Evolutionary conservation across 2,329 filamentous ascomycete species (phyloP).

Genomic region (Stagonosporopsis rhizophila): DNA sequence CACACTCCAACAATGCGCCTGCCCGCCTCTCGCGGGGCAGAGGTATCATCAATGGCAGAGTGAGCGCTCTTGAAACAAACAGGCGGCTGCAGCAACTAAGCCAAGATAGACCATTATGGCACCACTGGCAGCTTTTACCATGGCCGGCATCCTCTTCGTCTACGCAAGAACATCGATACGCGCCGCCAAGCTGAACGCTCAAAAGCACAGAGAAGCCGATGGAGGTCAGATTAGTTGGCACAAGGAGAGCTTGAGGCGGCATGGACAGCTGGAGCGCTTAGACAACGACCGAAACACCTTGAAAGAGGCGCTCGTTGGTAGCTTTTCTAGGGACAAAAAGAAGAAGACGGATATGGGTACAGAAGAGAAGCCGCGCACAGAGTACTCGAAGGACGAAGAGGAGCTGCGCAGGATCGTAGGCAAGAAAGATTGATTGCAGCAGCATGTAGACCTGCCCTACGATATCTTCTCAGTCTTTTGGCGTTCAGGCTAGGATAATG

Average conservation of each 20-base stretch:
- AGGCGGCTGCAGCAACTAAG: not conserved
- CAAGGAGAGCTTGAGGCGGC: constrained; percentile 62
- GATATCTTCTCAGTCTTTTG: not conserved
- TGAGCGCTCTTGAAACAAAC: constrained; percentile 13
- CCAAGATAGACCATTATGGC: constrained; percentile 60
- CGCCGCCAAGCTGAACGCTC: constrained; percentile 70
- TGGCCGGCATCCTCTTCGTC: constrained; percentile 66
- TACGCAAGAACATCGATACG: constrained; percentile 71
- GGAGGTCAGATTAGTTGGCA: constrained; percentile 63
- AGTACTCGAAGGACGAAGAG: constrained; percentile 48
- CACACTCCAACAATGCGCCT: constrained; percentile 41
- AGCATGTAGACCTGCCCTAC: not conserved
- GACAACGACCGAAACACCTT: constrained; percentile 47
- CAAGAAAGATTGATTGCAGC: constrained; percentile 36
- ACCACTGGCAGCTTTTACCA: constrained; percentile 68
- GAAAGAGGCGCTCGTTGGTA: constrained; percentile 43
- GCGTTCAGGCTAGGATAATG: not conserved
- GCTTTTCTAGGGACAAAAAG: constrained; percentile 40
- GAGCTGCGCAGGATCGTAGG: constrained; percentile 49
- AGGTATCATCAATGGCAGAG: constrained; percentile 48
- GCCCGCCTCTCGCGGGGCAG: constrained; percentile 38
- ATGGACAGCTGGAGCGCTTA: constrained; percentile 57
- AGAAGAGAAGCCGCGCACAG: constrained; percentile 37
- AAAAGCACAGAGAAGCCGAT: constrained; percentile 64
- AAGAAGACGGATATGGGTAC: constrained; percentile 33